Percentiles rank a stretch among this genome's conserved stretches.
These are phyloP conservation scores for Sphagnurus paluster DNA, from an alignment of 1,284 basidiomycete genomes.

Conservation along the genomic window DNA sequence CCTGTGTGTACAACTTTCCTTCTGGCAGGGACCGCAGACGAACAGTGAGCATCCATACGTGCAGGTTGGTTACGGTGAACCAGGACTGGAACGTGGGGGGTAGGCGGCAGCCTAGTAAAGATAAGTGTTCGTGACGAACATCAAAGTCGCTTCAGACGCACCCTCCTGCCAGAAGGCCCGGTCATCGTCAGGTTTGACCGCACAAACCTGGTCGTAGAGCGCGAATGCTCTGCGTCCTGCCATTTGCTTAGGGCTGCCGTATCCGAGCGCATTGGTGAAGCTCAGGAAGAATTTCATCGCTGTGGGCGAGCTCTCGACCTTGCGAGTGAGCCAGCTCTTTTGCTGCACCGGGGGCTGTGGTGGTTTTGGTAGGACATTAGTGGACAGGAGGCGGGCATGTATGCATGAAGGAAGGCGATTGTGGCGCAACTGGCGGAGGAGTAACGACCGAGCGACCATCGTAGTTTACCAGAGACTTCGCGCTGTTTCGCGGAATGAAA, in stretches of 20 bases:
- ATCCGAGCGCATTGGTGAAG: constrained; percentile 56
- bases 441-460: constrained; percentile 17
- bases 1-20: constrained; percentile 72
- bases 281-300: constrained; percentile 51
- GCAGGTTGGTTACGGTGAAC: constrained; percentile 94
- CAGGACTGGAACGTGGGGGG: constrained; percentile 97
- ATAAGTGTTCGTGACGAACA: neutral
- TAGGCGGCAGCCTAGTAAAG: constrained; percentile 70
- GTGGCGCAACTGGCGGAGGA: constrained; percentile 14
- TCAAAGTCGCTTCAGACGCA: constrained; percentile 34
- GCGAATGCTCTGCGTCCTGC: constrained; percentile 58
- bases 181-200: constrained; percentile 59
- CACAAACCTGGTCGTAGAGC: constrained; percentile 61
- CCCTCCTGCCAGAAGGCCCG: constrained; percentile 66
- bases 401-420: neutral
- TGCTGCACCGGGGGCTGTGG: constrained; percentile 13
- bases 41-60: constrained; percentile 89
- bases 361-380: neutral
- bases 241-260: constrained; percentile 59
- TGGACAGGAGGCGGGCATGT: neutral
- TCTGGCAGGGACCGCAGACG: constrained; percentile 84
- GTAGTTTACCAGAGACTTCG: neutral
- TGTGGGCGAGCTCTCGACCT: constrained; percentile 52
- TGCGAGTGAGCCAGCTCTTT: constrained; percentile 57
- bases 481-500: neutral